A percentile compares a stretch with the other conserved stretches of the same genome.
Evolutionary conservation across 176 grass and related monocot species (phyloP).

Genomic region (Alloteropsis semialata): DNA sequence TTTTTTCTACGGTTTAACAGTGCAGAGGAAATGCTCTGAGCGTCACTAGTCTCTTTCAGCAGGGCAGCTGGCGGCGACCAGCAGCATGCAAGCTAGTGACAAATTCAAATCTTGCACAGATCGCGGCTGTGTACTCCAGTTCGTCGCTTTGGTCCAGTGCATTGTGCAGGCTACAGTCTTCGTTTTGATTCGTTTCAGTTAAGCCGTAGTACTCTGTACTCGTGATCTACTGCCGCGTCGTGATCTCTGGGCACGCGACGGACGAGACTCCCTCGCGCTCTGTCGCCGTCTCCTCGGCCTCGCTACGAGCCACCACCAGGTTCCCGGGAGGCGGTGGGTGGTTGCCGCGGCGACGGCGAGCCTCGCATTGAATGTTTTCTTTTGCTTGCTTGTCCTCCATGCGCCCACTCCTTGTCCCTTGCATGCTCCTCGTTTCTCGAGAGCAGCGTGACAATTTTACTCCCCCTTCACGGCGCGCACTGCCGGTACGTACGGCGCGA

Average conservation of each 20-base stretch:
- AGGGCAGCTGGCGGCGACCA: constrained; percentile 3
- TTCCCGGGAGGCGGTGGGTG: neutral
- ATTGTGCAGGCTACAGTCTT: neutral
- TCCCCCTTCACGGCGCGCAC: neutral
- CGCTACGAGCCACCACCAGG: constrained; percentile 22
- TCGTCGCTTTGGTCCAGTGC: neutral
- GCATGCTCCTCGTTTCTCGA: neutral
- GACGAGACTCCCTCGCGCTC: neutral
- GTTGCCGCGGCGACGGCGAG: neutral
- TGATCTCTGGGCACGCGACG: neutral
- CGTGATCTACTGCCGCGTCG: neutral
- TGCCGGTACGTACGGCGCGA: neutral
- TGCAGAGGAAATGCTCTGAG: neutral
- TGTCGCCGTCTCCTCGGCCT: neutral
- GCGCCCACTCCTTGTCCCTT: neutral
- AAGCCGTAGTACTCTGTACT: neutral
- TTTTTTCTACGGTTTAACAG: constrained; percentile 6
- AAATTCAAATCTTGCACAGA: neutral
- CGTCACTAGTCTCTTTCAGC: constrained; percentile 15
- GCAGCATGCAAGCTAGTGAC: neutral
- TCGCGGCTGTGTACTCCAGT: neutral
- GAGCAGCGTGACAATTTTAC: neutral
- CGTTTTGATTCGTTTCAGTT: neutral
- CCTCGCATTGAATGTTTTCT: constrained; percentile 1
- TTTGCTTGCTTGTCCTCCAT: neutral